phyloP scores from a whole-genome alignment of 1,139 yeast genomes.

The Petasospora fabianii region DNA sequence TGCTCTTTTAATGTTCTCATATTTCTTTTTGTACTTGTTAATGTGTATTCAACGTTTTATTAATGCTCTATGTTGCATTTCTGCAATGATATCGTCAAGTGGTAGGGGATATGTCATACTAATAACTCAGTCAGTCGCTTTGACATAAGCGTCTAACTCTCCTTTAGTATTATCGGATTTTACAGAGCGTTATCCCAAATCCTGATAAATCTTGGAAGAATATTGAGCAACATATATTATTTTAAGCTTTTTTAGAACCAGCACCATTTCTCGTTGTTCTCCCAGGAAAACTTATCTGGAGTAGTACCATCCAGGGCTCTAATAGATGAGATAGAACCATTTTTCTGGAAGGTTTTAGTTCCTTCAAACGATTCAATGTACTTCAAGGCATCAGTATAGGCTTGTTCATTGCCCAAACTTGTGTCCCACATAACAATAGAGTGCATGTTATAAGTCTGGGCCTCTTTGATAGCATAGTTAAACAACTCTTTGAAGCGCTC shows the following conservation, averaged over 20 bases:
- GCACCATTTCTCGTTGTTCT: conserved; percentile 27
- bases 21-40: neutral
- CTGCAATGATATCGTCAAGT: too few species aligned
- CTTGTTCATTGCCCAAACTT: conserved; percentile 12
- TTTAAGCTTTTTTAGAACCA: conserved; percentile 28
- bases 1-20: neutral
- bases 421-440: conserved; percentile 23
- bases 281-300: conserved; percentile 17
- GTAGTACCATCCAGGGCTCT: conserved; percentile 14
- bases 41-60: too few species aligned
- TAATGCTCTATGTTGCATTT: too few species aligned
- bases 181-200: too few species aligned
- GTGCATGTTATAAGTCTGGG: conserved; percentile 8
- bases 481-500: conserved; percentile 19
- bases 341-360: conserved; percentile 11
- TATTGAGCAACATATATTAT: too few species aligned
- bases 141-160: too few species aligned
- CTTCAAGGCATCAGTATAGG: conserved; percentile 6
- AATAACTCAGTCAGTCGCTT: too few species aligned
- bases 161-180: too few species aligned
- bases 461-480: conserved; percentile 17
- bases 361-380: conserved; percentile 11
- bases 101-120: too few species aligned
- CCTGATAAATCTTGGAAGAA: too few species aligned
- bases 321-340: conserved; percentile 22